Base-by-base conservation (phyloP, 1,139 yeast genomes). In the Arxiozyma heterogenica region DNA sequence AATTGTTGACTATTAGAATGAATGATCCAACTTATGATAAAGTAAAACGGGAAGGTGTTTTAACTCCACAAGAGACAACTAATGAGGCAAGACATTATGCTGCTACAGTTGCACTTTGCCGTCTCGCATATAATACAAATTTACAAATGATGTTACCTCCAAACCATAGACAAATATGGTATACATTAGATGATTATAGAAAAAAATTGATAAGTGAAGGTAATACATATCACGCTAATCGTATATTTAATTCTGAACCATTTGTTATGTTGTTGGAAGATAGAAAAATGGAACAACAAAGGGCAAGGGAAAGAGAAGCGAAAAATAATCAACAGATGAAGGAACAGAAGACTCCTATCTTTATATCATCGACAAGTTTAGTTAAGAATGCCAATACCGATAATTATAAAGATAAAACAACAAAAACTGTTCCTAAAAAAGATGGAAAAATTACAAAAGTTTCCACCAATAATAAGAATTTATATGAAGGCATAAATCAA, bases 51-150 rank as follows among this genome's bases (percentile, higher is more conserved):
- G 62, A 61, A 41, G 75, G 74, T 23, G 58, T 75, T 9, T 75
- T 82, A 21, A 68, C 71, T n/a, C 83, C 89, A 0, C 87, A 85
- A 62, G 84, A 80, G 52, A 88, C 97, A 0, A 79, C 95, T 9
- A 75, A 89, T 45, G 98, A 91, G 63, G 97, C 98, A 1, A 77
- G 97, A 51, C 95, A 91, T 67, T 79, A 79, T 65, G 89, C 91
- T 1, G 97, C 98, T 0, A 91, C 97, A 0, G 88, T 84, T 63
- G 91, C 93, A 0, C 69, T 93, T 58, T 91, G 83, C 66, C 75
- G 96, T 38, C 77, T 93, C 18, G 84, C 91, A 42, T 87, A 82
- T 57, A 83, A 84, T 60, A 89, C 90, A 61, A 90, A 88, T 65
- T 71, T 91, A 72, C 88, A 86, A 61, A 84, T 90, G 90, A 84